A percentile compares a stretch with the other conserved stretches of the same genome.
phyloP scores from a whole-genome alignment of 2,329 filamentous ascomycete genomes.

The Hymenoscyphus infarciens region DNA sequence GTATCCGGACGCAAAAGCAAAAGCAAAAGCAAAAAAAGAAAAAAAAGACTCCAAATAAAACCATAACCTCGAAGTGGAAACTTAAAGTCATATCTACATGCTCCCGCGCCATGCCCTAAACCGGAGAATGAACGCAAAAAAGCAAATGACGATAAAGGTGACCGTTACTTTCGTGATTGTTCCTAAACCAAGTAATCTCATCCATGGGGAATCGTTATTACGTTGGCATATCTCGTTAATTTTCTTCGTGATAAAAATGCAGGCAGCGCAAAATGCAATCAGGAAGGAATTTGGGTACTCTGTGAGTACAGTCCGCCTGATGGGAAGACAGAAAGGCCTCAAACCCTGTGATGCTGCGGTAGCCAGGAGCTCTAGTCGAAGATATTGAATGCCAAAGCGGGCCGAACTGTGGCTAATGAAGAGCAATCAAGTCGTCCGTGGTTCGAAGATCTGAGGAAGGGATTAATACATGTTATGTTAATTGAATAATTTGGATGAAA shows the following conservation, averaged over 20 bases:
- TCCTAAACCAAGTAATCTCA: neutral
- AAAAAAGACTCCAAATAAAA: neutral
- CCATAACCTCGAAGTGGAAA: neutral
- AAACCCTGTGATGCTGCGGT: neutral
- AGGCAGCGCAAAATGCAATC: neutral
- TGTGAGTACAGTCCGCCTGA: neutral
- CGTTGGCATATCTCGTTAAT: neutral
- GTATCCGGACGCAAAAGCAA: neutral
- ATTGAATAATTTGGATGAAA: neutral
- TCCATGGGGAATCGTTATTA: neutral
- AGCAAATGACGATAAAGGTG: neutral
- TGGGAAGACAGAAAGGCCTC: neutral
- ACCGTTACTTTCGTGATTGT: neutral
- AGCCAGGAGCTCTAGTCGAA: conserved; percentile 1
- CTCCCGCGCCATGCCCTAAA: neutral
- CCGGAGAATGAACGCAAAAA: neutral
- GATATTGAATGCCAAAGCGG: neutral
- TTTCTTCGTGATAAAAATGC: neutral
- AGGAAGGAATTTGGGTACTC: neutral
- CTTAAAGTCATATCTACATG: neutral
- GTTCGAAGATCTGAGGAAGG: neutral
- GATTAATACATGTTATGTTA: too few relatives aligned
- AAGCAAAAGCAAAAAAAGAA: neutral
- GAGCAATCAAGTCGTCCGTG: neutral
- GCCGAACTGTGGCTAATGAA: neutral